Percentiles rank a stretch among this genome's conserved stretches.
Conservation (phyloP, 2,329 filamentous ascomycete species). For the Pseudocercospora fijiensis region DNA sequence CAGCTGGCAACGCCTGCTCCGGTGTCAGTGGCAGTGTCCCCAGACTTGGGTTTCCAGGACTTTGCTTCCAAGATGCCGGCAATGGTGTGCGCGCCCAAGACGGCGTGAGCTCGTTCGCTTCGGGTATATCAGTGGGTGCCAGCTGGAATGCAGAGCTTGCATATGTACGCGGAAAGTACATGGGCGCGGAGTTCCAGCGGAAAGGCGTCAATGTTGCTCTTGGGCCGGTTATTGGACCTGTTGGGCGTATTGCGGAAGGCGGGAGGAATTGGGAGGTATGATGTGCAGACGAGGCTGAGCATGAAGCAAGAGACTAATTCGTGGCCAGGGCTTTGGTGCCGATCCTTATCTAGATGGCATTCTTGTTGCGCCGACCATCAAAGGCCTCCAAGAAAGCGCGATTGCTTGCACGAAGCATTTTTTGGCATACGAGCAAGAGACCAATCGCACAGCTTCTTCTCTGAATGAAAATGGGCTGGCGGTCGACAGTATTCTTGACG, state of each 20-base stretch:
- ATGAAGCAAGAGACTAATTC: slow-evolving; percentile 8
- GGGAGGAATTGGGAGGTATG: slow-evolving; percentile 34
- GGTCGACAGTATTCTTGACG: slow-evolving; percentile 46
- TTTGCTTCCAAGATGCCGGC: slow-evolving; percentile 39
- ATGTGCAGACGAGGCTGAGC: neutral
- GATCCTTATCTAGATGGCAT: slow-evolving; percentile 34
- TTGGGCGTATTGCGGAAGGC: slow-evolving; percentile 32
- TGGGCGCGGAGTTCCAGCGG: slow-evolving; percentile 37
- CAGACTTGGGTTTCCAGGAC: slow-evolving; percentile 41
- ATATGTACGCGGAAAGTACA: slow-evolving; percentile 35
- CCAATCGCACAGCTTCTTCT: neutral
- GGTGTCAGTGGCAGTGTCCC: slow-evolving; percentile 41
- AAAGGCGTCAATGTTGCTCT: slow-evolving; percentile 35
- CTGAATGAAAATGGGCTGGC: neutral
- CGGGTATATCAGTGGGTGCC: slow-evolving; percentile 40
- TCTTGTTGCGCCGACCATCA: slow-evolving; percentile 29
- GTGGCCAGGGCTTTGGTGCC: slow-evolving; percentile 20
- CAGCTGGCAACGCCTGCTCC: slow-evolving; percentile 29
- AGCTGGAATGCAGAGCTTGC: slow-evolving; percentile 42
- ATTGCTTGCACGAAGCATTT: slow-evolving; percentile 40
- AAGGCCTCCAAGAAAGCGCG: slow-evolving; percentile 40
- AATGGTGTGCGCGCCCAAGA: slow-evolving; percentile 38
- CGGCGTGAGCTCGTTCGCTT: slow-evolving; percentile 39
- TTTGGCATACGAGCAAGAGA: slow-evolving; percentile 31
- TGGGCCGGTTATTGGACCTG: slow-evolving; percentile 34